phyloP scores from a whole-genome alignment of 305 asterid species.

The Fraxinus dipetala region DNA sequence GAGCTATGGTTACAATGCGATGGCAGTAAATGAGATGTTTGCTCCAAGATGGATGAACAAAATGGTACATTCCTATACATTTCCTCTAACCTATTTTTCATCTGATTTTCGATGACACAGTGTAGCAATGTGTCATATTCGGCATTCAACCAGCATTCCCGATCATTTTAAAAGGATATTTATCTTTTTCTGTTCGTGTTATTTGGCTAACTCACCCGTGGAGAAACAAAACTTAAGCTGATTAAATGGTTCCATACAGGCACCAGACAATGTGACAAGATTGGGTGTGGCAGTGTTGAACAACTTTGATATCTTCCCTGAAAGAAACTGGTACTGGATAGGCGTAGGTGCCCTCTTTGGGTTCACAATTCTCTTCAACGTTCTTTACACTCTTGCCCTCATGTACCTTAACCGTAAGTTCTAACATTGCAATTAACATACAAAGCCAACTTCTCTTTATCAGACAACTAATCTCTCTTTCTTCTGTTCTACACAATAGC shows the following conservation, averaged over 20 bases:
- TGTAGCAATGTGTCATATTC: background rate
- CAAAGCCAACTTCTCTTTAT: background rate
- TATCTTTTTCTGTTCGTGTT: background rate
- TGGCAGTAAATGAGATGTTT: conserved; percentile 74
- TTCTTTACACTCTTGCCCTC: conserved; percentile 44
- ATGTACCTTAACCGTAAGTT: conserved; percentile 46
- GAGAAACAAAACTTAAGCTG: background rate
- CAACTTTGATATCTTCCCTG: conserved; percentile 32
- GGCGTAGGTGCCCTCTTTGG: conserved; percentile 44
- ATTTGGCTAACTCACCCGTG: background rate
- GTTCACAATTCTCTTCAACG: conserved; percentile 37
- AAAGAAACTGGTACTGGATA: conserved; percentile 47
- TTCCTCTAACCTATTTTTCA: background rate
- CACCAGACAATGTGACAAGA: conserved; percentile 10
- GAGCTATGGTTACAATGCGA: conserved; percentile 66
- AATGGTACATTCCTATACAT: conserved; percentile 37
- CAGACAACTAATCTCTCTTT: background rate
- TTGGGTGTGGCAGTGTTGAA: conserved; percentile 36
- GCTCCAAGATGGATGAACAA: conserved; percentile 86
- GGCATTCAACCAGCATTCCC: background rate
- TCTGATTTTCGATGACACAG: conserved; percentile 25
- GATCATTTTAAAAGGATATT: background rate
- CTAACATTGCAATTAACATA: background rate
- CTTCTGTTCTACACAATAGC: conserved; percentile 27
- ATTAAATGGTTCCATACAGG: conserved; percentile 24